Conservation (phyloP, 495 filamentous ascomycete species). For the Alectoria sarmentosa region DNA sequence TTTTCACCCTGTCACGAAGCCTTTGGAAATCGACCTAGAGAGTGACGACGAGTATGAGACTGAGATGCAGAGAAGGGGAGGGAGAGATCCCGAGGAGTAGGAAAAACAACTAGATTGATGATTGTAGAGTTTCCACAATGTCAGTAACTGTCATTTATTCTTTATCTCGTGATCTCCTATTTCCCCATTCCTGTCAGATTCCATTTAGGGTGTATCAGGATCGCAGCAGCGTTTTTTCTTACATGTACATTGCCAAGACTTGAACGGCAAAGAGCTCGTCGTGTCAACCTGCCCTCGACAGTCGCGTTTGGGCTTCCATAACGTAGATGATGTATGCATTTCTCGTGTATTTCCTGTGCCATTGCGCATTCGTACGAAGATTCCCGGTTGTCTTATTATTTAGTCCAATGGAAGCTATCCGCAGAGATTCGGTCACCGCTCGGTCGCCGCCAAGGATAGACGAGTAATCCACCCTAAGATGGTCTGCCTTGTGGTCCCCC, state of each 20-base stretch:
- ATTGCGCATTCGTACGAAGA: neutral
- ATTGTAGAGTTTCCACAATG: too few species aligned
- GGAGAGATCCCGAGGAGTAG: slow-evolving; percentile 36
- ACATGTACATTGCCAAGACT: neutral
- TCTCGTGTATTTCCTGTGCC: neutral
- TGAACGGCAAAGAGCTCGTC: neutral
- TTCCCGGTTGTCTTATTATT: neutral
- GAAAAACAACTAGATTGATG: neutral
- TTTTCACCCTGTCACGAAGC: neutral
- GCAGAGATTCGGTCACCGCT: neutral
- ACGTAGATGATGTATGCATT: neutral
- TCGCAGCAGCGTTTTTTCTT: neutral
- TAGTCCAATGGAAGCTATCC: neutral
- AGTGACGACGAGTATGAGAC: slow-evolving; percentile 39
- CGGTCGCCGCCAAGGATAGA: neutral
- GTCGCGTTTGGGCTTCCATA: neutral
- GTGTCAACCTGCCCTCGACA: neutral
- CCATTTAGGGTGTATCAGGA: neutral
- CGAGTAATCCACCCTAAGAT: neutral
- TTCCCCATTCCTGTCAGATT: too few species aligned
- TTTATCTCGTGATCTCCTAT: too few species aligned
- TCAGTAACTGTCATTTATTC: too few species aligned
- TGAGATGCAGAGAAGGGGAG: slow-evolving; percentile 33
- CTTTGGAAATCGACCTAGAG: slow-evolving; percentile 36
- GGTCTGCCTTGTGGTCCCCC: neutral